These are phyloP conservation scores for Monosporascus sp. DNA, from an alignment of 2,329 filamentous ascomycete species.

Conservation along the genomic window DNA sequence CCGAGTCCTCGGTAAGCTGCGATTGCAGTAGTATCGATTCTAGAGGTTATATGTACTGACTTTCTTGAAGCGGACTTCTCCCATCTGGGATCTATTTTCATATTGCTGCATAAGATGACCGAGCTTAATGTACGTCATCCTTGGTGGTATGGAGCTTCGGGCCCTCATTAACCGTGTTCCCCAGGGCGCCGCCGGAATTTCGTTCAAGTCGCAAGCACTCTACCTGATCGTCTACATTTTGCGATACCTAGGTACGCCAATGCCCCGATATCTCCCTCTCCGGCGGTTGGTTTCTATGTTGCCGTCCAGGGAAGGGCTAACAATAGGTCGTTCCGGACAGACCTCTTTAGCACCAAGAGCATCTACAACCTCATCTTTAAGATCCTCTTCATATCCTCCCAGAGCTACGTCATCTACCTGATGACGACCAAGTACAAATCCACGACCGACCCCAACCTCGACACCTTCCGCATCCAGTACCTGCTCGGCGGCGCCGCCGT, in stretches of 20 bases:
- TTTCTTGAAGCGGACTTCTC: conserved; percentile 76
- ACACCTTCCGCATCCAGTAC: conserved; percentile 97
- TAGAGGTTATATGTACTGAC: conserved; percentile 14
- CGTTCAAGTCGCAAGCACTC: conserved; percentile 95
- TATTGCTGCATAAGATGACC: conserved; percentile 95
- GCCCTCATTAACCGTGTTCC: background rate
- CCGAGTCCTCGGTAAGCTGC: conserved; percentile 47
- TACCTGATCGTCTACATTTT: conserved; percentile 93
- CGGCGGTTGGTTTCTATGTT: background rate
- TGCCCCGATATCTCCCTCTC: background rate
- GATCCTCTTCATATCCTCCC: conserved; percentile 84
- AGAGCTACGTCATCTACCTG: conserved; percentile 92
- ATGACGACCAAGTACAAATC: conserved; percentile 98
- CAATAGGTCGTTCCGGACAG: conserved; percentile 36
- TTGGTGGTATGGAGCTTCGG: background rate
- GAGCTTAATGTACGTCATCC: conserved; percentile 68
- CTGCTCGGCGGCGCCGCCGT: conserved; percentile 76
- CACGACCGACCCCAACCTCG: conserved; percentile 92
- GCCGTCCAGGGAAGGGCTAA: background rate
- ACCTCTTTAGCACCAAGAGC: conserved; percentile 80
- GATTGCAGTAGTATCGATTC: background rate
- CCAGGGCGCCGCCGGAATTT: conserved; percentile 96
- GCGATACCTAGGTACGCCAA: conserved; percentile 70
- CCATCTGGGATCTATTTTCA: conserved; percentile 89
- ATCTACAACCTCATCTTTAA: conserved; percentile 95